Evolutionary conservation across 1,284 basidiomycete genomes (phyloP).

Genomic region (Melanopsichium pennsylvanicum): DNA sequence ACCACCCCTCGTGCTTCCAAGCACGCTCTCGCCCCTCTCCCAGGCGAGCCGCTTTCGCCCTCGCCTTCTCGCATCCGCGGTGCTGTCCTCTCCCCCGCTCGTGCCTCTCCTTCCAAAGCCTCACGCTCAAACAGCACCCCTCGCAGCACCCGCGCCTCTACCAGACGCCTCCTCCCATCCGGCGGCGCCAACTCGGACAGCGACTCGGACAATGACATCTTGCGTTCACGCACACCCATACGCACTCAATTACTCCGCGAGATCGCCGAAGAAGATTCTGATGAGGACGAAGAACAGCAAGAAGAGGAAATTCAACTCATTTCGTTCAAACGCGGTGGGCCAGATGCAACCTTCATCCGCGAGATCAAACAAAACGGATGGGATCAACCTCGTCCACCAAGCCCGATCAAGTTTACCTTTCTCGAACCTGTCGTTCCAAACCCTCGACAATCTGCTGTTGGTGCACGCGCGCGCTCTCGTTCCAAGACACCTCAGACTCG

Average conservation of each 20-base stretch:
- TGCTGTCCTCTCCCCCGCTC: slow-evolving; percentile 13
- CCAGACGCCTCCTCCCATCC: not conserved
- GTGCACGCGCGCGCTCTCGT: slow-evolving; percentile 14
- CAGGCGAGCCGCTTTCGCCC: slow-evolving; percentile 35
- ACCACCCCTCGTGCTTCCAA: slow-evolving; percentile 22
- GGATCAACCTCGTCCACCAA: slow-evolving; percentile 27
- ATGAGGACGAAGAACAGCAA: slow-evolving; percentile 19
- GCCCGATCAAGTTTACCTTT: slow-evolving; percentile 45
- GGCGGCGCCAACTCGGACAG: not conserved
- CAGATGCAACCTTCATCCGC: slow-evolving; percentile 41
- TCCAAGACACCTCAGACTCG: slow-evolving; percentile 33
- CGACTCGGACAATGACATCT: slow-evolving; percentile 16
- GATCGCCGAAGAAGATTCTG: slow-evolving; percentile 6
- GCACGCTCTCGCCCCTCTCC: slow-evolving; percentile 10
- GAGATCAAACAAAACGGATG: slow-evolving; percentile 45
- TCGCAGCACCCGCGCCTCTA: slow-evolving; percentile 1
- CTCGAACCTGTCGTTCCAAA: slow-evolving; percentile 21
- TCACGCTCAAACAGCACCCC: slow-evolving; percentile 10
- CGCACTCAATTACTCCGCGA: slow-evolving; percentile 6
- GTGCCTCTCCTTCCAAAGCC: slow-evolving; percentile 7
- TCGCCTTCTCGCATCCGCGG: slow-evolving; percentile 30
- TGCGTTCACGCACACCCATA: slow-evolving; percentile 11
- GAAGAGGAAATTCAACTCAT: slow-evolving; percentile 38
- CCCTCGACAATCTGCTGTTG: slow-evolving; percentile 7
- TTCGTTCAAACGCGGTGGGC: slow-evolving; percentile 32